Base-by-base conservation (phyloP, 2,329 filamentous ascomycete genomes). In the Blastomyces parvus region DNA sequence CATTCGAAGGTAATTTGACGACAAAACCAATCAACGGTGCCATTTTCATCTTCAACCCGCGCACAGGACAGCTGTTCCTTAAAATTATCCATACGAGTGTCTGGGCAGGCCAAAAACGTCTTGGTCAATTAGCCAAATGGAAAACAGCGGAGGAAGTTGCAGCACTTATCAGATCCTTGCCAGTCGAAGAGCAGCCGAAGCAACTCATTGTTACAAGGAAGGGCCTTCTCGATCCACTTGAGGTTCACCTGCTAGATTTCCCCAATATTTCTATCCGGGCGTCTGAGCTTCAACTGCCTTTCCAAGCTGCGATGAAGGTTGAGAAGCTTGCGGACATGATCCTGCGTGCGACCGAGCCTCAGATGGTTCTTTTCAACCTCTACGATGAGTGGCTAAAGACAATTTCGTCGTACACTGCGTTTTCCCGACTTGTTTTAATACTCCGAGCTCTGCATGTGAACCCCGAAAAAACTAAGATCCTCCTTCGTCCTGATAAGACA, bases 311-410 rank as follows among this genome's bases (percentile, higher is more conserved):
- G 0, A 99, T 99, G 93, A 99, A 99, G 83, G 92, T 99, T 1
- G 94, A 99, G 79, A 99, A 99, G 78, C 84, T 99, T 56, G 95
- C 93, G 68, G 95, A 99, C 78, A 97, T 99, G 93, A 99, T 99
- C 71, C 81, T 99, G 56, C 88, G 92, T 69, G 95, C 94, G 1
- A 99, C 94, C 0, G 94, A 97, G 74, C 94, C 94, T n/a, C 94
- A 99, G 78, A 99, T 99, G 94, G 94, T 99, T 61, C 84, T 99
- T 9, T 99, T 97, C 84, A 99, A 99, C 73, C 81, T 99, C 48
- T 99, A 97, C 72, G 94, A 99, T 71, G 94, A 99, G 76, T 99
- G 94, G 94, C 79, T 97, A 66, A 97, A 97, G 86, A 93, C 89
- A 19, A 96, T 99, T 65, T 97, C 94, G 0, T 97, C 94, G 0